Conservation (phyloP, 1,284 basidiomycete genomes). For the Bondarzewia mesenterica region DNA sequence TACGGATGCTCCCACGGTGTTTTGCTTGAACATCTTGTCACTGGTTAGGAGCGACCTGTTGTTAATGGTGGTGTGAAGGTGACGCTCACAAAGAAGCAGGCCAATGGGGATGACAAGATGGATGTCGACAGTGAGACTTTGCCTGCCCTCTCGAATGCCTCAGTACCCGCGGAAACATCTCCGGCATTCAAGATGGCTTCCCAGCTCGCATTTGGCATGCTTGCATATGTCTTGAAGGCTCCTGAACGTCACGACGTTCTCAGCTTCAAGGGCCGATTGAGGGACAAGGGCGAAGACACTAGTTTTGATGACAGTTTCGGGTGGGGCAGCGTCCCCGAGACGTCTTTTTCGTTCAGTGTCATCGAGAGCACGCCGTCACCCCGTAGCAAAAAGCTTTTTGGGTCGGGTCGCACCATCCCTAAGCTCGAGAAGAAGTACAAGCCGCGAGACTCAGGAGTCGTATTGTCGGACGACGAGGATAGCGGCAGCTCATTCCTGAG, state of each 20-base stretch:
- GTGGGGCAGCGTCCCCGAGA: slow-evolving; percentile 15
- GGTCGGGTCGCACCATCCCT: slow-evolving; percentile 15
- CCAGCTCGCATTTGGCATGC: slow-evolving; percentile 74
- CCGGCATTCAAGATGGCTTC: slow-evolving; percentile 66
- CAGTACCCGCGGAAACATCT: slow-evolving; percentile 36
- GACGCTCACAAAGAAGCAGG: slow-evolving; percentile 24
- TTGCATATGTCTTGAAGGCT: slow-evolving; percentile 58
- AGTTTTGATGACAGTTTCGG: slow-evolving; percentile 13
- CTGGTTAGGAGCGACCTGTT: slow-evolving; percentile 20
- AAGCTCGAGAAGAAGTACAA: slow-evolving; percentile 59
- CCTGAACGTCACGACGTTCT: slow-evolving; percentile 52
- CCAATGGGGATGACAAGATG: slow-evolving; percentile 49
- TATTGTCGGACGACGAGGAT: slow-evolving; percentile 54
- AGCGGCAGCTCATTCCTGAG: slow-evolving; percentile 14
- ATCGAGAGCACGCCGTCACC: slow-evolving; percentile 53
- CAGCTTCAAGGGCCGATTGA: slow-evolving; percentile 9
- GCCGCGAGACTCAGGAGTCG: slow-evolving; percentile 59
- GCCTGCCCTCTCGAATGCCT: slow-evolving; percentile 30
- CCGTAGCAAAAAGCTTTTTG: slow-evolving; percentile 29
- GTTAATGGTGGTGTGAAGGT: slow-evolving; percentile 22
- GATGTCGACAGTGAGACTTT: slow-evolving; percentile 53
- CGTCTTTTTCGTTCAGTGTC: slow-evolving; percentile 49
- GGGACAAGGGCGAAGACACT: not conserved
- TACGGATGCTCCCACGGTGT: slow-evolving; percentile 77
- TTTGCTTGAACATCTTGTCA: slow-evolving; percentile 45